These are phyloP conservation scores for Fulvia fulva DNA, from an alignment of 2,329 filamentous ascomycete species.

Conservation along the genomic window DNA sequence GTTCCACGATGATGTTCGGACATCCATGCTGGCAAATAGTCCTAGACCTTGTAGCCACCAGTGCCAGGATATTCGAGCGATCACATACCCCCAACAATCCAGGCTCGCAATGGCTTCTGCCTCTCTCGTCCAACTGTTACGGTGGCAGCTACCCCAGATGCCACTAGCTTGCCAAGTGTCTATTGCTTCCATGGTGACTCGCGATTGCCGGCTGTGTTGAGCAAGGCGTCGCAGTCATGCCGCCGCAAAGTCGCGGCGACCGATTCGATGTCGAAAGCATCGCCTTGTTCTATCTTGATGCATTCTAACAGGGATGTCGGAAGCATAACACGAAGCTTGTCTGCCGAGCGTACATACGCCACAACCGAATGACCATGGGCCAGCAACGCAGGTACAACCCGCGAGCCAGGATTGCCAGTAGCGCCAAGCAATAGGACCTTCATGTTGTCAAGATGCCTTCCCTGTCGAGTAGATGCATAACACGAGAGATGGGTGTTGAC, in stretches of 20 bases:
- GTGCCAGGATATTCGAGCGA: constrained; percentile 38
- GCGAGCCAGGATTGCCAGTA: background rate
- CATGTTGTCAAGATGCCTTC: background rate
- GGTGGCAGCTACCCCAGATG: constrained; percentile 35
- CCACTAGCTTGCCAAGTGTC: constrained; percentile 37
- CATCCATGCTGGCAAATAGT: background rate
- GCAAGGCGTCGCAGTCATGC: constrained; percentile 37
- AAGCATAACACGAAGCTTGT: constrained; percentile 38
- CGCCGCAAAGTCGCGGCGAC: constrained; percentile 38
- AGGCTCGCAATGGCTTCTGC: constrained; percentile 35
- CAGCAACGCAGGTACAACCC: constrained; percentile 22
- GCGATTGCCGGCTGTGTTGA: constrained; percentile 40
- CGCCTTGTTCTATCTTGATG: constrained; percentile 36
- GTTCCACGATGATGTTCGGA: background rate
- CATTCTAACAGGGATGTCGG: constrained; percentile 32
- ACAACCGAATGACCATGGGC: constrained; percentile 37
- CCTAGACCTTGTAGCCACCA: constrained; percentile 1
- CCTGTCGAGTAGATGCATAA: background rate
- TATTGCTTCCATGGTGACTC: constrained; percentile 21
- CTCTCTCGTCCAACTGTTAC: constrained; percentile 36
- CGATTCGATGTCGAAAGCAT: constrained; percentile 35
- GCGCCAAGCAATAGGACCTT: background rate
- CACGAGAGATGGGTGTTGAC: background rate
- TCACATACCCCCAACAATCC: constrained; percentile 38
- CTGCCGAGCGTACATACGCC: constrained; percentile 38